Evolutionary conservation across 768 basidiomycete genomes (phyloP).

Genomic region (Lentinus tigrinus): DNA sequence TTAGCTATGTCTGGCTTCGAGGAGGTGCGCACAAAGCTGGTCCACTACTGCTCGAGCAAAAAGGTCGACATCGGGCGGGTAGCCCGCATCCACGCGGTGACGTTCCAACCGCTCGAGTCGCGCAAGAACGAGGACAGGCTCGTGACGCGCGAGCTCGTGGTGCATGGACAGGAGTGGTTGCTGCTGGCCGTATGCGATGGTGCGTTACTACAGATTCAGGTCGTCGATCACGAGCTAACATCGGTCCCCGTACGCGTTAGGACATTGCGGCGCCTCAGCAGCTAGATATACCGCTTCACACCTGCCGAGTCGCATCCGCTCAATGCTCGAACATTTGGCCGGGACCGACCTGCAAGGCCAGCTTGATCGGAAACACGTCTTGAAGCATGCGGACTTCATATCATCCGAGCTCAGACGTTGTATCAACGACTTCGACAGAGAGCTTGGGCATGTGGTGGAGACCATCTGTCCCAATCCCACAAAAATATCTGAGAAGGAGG

Average conservation of each 20-base stretch:
- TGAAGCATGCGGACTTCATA: background rate
- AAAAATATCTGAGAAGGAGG: background rate
- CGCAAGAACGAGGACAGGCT: slow-evolving; percentile 1
- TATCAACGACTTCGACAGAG: background rate
- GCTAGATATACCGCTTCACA: background rate
- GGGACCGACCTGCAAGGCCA: background rate
- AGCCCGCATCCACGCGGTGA: background rate
- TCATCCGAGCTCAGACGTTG: background rate
- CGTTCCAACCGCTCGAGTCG: slow-evolving; percentile 1
- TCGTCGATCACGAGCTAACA: background rate
- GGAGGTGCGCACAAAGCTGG: background rate
- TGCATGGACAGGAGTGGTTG: background rate
- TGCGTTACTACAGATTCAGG: background rate
- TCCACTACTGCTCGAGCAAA: background rate
- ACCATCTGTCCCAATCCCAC: background rate
- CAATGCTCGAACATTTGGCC: background rate
- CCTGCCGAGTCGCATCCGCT: background rate
- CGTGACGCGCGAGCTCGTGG: background rate
- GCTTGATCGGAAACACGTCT: background rate
- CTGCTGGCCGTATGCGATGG: slow-evolving; percentile 9
- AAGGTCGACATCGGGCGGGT: background rate
- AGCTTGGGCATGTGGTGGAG: background rate
- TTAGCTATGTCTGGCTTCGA: background rate
- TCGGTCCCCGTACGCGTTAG: background rate
- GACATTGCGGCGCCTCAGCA: background rate